Evolutionary conservation across 768 basidiomycete species (phyloP), one percentile per base, ranked within the genome.

Genomic region (Podaxis mareebaensis): DNA sequence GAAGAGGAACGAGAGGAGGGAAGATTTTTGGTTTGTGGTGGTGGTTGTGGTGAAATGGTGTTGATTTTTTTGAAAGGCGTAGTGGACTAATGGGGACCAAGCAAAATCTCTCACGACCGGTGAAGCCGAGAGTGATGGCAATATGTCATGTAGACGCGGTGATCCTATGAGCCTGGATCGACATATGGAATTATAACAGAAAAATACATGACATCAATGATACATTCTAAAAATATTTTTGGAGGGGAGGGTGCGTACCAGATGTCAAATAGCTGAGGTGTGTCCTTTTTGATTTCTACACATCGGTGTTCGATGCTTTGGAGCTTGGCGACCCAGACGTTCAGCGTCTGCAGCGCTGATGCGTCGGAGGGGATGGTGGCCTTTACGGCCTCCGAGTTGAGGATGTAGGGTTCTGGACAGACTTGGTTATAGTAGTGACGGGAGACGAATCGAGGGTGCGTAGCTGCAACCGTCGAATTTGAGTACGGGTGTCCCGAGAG

Each of bases 51-150:
- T 58, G 52, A 87, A 83, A 48, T 82, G 72, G 6, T 75, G 72
- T 1, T 75, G 68, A 66, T 90, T 89, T 17, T 71, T 70, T 20
- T 74, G 66, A 68, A 83, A 85, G 0, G 80, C 79, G n/a, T 69
- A 69, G 53, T 84, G 74, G 61, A 90, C 75, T 3, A 90, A 79
- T 0, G 85, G 78, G 0, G 90, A 90, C 87, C 87, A 90, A 17
- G 78, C 75, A 70, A 85, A 87, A 38, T 81, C 66, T 4, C 76
- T 80, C 7, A 90, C 69, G 4, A 82, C 77, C 0, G 85, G 81
- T 36, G 85, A 85, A 0, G 69, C 63, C 8, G 80, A 78, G 3
- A 86, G 71, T 4, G 78, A 70, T 3, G 74, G 74, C 79, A 79
- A 80, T 22, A 84, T 65, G 30, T 77, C 76, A 20, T 85, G 77